Base-by-base conservation (phyloP, 2,329 filamentous ascomycete genomes). In the Pseudopithomyces chartarum region DNA sequence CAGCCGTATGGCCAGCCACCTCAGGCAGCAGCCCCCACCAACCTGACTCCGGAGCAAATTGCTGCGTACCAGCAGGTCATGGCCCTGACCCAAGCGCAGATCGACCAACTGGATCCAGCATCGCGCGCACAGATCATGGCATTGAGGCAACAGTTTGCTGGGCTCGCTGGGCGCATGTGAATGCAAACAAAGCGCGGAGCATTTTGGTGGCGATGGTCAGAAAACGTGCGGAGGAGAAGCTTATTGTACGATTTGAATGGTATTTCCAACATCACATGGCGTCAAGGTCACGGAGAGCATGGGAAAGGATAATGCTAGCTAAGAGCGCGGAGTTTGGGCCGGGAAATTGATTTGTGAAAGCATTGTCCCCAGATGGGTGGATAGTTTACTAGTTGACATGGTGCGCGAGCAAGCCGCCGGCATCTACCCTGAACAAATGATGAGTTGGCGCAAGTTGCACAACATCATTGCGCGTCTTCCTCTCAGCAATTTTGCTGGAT, bases 41-140 rank as follows among this genome's bases (percentile, higher is more conserved):
- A 44, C n/a, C n/a, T 52, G 32, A 29, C 43, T 29, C 29, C 49
- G 3, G 85, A 90, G 40, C 87, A 91, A 46, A 23, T 51, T 7
- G 86, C 88, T 42, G 82, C 97, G 10, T 58, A 61, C 20, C 52
- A 52, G 6, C 57, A 92, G 66, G 90, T 97, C 46, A 82, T 97
- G 80, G 85, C 84, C 52, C 87, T 97, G 79, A 86, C 92, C 2
- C 89, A 91, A 68, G 84, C 90, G 56, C 86, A 91, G 55, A 92
- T 98, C 65, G 89, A 94, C 71, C 85, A 87, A 69, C 80, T 97
- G 47, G 87, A 90, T 6, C 89, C 91, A 36, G 84, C 85, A 19
- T 89, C 95, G 69, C 84, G 90, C 52, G 85, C 85, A 58, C 92
- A 97, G 75, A 89, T 98, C 54, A 84, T 97, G 79, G 82, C 88